These are phyloP conservation scores for Streptanthus diversifolius DNA, from an alignment of 345 rosid genomes.

Conservation along the genomic window DNA sequence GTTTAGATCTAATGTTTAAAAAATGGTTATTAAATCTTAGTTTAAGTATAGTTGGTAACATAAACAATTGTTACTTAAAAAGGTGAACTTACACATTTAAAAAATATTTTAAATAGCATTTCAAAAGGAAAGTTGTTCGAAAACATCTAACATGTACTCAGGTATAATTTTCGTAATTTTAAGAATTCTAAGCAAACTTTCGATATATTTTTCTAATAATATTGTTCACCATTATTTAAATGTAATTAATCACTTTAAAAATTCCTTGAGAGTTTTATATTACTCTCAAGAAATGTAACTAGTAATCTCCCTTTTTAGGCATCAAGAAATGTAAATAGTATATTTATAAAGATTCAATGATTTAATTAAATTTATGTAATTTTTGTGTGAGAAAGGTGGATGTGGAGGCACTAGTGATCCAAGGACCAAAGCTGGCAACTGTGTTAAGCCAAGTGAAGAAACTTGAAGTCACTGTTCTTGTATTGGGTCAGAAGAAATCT, in stretches of 20 bases:
- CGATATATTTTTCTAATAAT: not conserved
- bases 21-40: not conserved
- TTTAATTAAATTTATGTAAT: not conserved
- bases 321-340: not conserved
- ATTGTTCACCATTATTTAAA: not conserved
- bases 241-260: not conserved
- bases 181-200: conserved; percentile 15
- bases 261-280: not conserved
- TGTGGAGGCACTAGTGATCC: conserved; percentile 81
- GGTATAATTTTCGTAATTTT: not conserved
- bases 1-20: conserved; percentile 30
- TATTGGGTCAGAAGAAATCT: conserved; percentile 76
- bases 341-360: not conserved
- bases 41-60: not conserved
- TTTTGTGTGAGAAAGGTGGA: conserved; percentile 53
- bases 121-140: not conserved
- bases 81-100: not conserved
- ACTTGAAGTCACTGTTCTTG: conserved; percentile 81
- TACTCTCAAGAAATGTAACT: not conserved
- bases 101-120: not conserved
- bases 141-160: conserved; percentile 7
- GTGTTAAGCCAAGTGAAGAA: conserved; percentile 90
- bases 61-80: not conserved
- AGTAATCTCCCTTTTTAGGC: not conserved
- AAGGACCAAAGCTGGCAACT: conserved; percentile 83